Conservation (phyloP, 352 stramenopile species). For the Phytopythium boreale region DNA sequence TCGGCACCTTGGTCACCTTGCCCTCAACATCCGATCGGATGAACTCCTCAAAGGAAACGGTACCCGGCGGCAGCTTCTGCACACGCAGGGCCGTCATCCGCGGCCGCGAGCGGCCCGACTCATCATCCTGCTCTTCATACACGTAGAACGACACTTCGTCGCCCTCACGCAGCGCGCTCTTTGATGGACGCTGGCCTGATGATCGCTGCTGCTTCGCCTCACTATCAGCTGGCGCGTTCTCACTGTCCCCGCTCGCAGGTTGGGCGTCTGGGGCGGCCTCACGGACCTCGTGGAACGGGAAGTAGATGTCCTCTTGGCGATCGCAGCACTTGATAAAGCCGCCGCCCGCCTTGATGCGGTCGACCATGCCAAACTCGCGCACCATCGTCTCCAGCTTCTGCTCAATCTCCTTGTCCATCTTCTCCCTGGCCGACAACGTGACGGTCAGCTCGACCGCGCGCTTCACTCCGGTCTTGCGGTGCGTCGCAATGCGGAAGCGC, state of each 20-base stretch:
- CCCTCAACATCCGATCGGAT: conserved; percentile 55
- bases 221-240: background rate
- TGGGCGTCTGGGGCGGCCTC: conserved; percentile 17
- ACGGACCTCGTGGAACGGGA: conserved; percentile 64
- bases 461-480: conserved; percentile 60
- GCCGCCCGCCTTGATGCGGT: conserved; percentile 53
- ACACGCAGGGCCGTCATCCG: conserved; percentile 67
- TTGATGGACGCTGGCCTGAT: conserved; percentile 1
- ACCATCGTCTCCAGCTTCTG: conserved; percentile 52
- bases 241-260: conserved; percentile 14
- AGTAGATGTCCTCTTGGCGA: conserved; percentile 66
- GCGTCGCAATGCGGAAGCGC: conserved; percentile 66
- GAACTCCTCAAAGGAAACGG: conserved; percentile 64
- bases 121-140: conserved; percentile 60
- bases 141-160: conserved; percentile 83
- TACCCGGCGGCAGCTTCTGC: conserved; percentile 51
- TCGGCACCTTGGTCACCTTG: conserved; percentile 56
- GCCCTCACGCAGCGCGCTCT: conserved; percentile 37
- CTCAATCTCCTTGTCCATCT: conserved; percentile 68
- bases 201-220: conserved; percentile 13
- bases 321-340: conserved; percentile 75
- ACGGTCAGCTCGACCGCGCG: conserved; percentile 65
- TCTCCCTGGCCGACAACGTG: conserved; percentile 51
- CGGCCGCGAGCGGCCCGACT: conserved; percentile 24
- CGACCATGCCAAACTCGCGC: conserved; percentile 58